Evolutionary conservation across 106 monocot genomes (phyloP), one percentile per base, ranked within the genome.

Genomic region (Xerophyta viscosa): DNA sequence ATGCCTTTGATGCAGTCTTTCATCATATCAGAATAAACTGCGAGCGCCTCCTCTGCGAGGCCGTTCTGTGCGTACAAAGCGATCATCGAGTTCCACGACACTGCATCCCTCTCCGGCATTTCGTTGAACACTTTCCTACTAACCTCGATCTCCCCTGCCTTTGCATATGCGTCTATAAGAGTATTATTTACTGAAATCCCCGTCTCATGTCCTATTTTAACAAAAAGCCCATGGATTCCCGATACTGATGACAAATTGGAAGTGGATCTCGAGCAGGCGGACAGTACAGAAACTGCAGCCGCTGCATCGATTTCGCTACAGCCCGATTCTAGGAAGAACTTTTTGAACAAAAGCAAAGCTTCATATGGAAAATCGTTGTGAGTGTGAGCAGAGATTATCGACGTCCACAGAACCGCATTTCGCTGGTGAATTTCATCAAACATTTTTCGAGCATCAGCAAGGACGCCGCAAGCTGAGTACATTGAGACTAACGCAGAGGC

Each of bases 11-110:
- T 36, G 24, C 72, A 61, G 31, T 29, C 24, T 49, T 52, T 64
- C 41, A 71, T 33, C 86, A 83, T 74, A 29, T 68, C 64, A n/a
- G 30, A 28, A 52, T 79, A 92, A 41, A 87, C 14, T 31, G 56
- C 31, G 52, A 92, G 30, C 21, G 92, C 82, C 64, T 82, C 79
- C 0, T 56, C 54, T 11, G 87, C 73, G 24, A 72, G 36, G 27
- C 92, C 92, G 8, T 68, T 79, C 65, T 82, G 82, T 8, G 76
- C 82, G 30, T 83, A 87, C 29, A 82, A 66, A 19, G 87, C 82
- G 51, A 92, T 65, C 56, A 92, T 77, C 14, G 87, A 57, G 46
- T 92, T 92, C 92, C 92, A 92, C 7, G 87, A 83, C 36, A 92
- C 76, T 28, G 64, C 76, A 49, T 92, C 92, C 65, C 54, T 77